Evolutionary conservation across 1,284 basidiomycete genomes (phyloP), one percentile per base, ranked within the genome.

Genomic region (Cutaneotrichosporon cyanovorans): DNA sequence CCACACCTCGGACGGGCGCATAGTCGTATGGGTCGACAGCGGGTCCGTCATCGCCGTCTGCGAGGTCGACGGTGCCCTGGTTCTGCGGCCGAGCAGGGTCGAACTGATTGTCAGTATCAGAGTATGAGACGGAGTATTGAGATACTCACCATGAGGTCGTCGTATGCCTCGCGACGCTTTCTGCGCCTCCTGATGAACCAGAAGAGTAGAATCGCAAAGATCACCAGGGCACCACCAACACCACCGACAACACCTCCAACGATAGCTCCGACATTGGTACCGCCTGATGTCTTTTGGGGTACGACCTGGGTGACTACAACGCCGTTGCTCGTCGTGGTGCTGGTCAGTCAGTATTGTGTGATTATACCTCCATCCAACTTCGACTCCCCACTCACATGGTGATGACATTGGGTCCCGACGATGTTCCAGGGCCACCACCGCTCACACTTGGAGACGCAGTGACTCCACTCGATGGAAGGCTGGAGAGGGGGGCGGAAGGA

Each of bases 221-320:
- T 53, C 25, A 28, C 8, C 11, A 65, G 15, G 18, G 57, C 56
- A 53, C 66, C 69, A 20, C 56, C 61, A 6, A 71, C 68, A 51
- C 69, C 69, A 10, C 69, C 69, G 28, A 72, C 68, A 20, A 66
- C 64, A 31, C 68, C 69, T 40, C 69, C 69, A 16, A 61, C 68
- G 39, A 72, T 72, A 2, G 69, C 63, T 10, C 68, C 69, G 30
- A 55, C 56, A 42, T 67, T 63, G 63, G 51, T 23, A 10, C 19
- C 19, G 8, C 25, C 25, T n/a, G n/a, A n/a, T n/a, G n/a, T n/a
- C n/a, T n/a, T n/a, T n/a, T n/a, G n/a, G n/a, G n/a, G n/a, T n/a
- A n/a, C n/a, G n/a, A n/a, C n/a, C n/a, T n/a, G n/a, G n/a, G n/a
- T n/a, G n/a, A n/a, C n/a, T n/a, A n/a, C n/a, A n/a, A n/a, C n/a